Base-by-base conservation (phyloP, 306 rosid genomes). In the Phaseolus lunatus region DNA sequence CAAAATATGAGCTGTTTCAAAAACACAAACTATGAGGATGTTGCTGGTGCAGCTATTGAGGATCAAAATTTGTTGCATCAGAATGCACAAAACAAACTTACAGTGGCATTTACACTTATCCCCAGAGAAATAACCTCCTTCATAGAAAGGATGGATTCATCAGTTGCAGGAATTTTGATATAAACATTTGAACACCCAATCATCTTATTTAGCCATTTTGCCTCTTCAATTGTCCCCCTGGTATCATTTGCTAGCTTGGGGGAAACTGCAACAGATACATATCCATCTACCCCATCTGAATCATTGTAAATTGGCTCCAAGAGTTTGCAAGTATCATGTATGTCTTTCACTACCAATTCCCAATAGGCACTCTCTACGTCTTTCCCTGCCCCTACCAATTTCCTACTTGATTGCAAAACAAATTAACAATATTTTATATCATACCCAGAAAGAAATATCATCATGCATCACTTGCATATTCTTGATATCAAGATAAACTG, bases 341-440 rank as follows among this genome's bases (percentile, higher is more conserved):
- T 92, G 88, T 90, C 98, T 91, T 92, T 92, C 86, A 90, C 96
- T 75, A 95, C 97, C 70, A 90, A 88, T 73, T 95, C 97, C 98
- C 97, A 90, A 53, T 89, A 92, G 61, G 83, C 93, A 89, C 41
- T 81, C 86, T 95, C 97, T 49, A 84, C 81, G 86, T 85, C 93
- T 67, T 89, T 95, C 71, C 98, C 97, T 27, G 86, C 80, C 35
- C 83, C 85, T 39, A 89, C 78, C 35, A 95, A 84, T 58, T 89
- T 86, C 84, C 98, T 92, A 87, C 15, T 79, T 77, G 68, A 61
- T 70, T 75, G 41, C 13, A 47, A 27, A 79, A 70, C 80, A 79
- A 75, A 70, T 75, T 13, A 43, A 50, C 14, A 33, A 67, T 67
- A 18, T 18, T 33, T 31, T 54, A 45, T 11, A 58, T 69, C 33